Evolutionary conservation across 2,329 filamentous ascomycete species (phyloP).

Genomic region (Microsporum ferrugineum): DNA sequence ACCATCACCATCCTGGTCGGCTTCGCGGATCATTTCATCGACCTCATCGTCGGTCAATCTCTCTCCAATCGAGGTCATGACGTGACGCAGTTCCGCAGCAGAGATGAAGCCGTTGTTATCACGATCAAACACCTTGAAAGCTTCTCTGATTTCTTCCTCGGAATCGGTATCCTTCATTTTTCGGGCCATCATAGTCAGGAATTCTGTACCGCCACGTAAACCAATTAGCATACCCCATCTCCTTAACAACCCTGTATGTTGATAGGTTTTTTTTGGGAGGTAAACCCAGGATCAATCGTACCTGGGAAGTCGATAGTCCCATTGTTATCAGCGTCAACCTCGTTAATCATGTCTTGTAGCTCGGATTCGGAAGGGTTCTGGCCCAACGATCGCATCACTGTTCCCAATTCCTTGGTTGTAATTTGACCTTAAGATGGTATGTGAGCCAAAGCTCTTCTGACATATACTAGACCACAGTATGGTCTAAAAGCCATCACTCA

Average conservation of each 20-base stretch:
- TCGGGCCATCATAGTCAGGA: slow-evolving; percentile 85
- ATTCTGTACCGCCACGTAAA: slow-evolving; percentile 46
- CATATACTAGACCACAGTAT: neutral
- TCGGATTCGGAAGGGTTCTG: slow-evolving; percentile 86
- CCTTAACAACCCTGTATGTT: too few relatives aligned
- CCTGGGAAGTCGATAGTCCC: slow-evolving; percentile 86
- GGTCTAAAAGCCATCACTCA: slow-evolving; percentile 36
- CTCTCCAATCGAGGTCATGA: slow-evolving; percentile 87
- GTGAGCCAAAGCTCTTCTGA: neutral
- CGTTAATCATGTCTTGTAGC: slow-evolving; percentile 89
- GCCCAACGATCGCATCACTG: slow-evolving; percentile 79
- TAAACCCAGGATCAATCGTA: slow-evolving; percentile 28
- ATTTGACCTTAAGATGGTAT: slow-evolving; percentile 57
- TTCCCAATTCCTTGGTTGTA: slow-evolving; percentile 81
- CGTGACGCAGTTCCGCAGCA: slow-evolving; percentile 73
- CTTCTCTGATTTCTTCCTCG: slow-evolving; percentile 80
- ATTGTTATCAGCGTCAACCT: slow-evolving; percentile 86
- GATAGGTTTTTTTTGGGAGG: too few relatives aligned
- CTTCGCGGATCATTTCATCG: slow-evolving; percentile 86
- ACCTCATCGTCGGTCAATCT: slow-evolving; percentile 85
- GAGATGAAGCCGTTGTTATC: slow-evolving; percentile 91
- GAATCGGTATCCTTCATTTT: slow-evolving; percentile 93
- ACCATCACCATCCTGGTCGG: slow-evolving; percentile 79
- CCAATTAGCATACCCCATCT: neutral
- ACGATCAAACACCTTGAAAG: slow-evolving; percentile 82